phyloP scores from a whole-genome alignment of 139 green algal species.

The Chloropicon primus region DNA sequence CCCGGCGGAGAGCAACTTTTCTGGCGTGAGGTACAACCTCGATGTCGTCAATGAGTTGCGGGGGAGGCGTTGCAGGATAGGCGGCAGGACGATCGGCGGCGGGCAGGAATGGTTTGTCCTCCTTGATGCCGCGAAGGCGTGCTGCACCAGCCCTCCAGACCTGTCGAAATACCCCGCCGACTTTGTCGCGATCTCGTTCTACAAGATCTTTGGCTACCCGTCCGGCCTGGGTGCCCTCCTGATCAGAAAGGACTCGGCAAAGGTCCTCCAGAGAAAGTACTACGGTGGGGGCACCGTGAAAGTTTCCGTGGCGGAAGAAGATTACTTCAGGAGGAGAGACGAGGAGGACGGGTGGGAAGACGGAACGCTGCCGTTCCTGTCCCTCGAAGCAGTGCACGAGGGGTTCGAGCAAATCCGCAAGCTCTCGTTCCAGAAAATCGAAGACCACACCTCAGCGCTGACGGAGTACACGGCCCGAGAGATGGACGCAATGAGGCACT shows the following conservation, averaged over 20 bases:
- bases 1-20: constrained; percentile 81
- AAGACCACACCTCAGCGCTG: constrained; percentile 25
- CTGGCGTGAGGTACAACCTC: constrained; percentile 33
- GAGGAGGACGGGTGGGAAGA: constrained; percentile 62
- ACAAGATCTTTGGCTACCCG: constrained; percentile 81
- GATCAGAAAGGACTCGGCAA: constrained; percentile 31
- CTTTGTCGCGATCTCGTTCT: constrained; percentile 81
- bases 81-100: constrained; percentile 1
- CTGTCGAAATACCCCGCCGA: constrained; percentile 41
- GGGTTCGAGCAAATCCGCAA: constrained; percentile 30
- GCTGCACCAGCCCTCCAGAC: constrained; percentile 53
- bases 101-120: constrained; percentile 45
- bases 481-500: constrained; percentile 44
- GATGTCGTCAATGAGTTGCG: constrained; percentile 19
- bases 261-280: constrained; percentile 49
- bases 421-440: constrained; percentile 20
- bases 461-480: constrained; percentile 17
- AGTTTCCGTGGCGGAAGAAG: constrained; percentile 29
- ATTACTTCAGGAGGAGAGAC: constrained; percentile 18
- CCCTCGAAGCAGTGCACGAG: constrained; percentile 38
- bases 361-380: constrained; percentile 65
- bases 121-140: constrained; percentile 79
- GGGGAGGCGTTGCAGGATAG: constrained; percentile 1
- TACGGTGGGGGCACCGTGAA: constrained; percentile 73
- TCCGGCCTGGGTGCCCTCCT: constrained; percentile 73